phyloP scores from a whole-genome alignment of 352 stramenopile genomes.

The Peronospora farinosa region DNA sequence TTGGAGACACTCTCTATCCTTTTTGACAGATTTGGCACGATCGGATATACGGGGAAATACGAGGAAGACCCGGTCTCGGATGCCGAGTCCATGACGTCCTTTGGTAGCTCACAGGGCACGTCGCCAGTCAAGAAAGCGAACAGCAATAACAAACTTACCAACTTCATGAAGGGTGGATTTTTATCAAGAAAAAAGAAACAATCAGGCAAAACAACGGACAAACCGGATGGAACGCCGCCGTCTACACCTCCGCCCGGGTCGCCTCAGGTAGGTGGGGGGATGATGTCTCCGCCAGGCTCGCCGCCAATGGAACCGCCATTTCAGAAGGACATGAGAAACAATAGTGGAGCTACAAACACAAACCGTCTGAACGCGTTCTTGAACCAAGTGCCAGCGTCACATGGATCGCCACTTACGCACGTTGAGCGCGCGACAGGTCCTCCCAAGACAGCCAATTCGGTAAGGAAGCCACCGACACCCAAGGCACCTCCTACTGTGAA shows the following conservation, averaged over 20 bases:
- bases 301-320: constrained; percentile 20
- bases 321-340: constrained; percentile 33
- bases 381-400: constrained; percentile 58
- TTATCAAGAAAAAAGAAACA: constrained; percentile 64
- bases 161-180: constrained; percentile 79
- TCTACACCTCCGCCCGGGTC: constrained; percentile 55
- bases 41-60: constrained; percentile 47
- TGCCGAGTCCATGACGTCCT: constrained; percentile 55
- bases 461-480: constrained; percentile 18
- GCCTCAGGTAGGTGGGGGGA: constrained; percentile 28
- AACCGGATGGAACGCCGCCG: constrained; percentile 49
- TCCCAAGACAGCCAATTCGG: constrained; percentile 38
- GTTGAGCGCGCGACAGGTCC: constrained; percentile 49
- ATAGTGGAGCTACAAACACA: constrained; percentile 42
- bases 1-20: constrained; percentile 77
- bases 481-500: constrained; percentile 23
- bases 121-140: constrained; percentile 61
- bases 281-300: constrained; percentile 29
- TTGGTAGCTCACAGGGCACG: constrained; percentile 44
- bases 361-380: constrained; percentile 75
- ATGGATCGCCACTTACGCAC: constrained; percentile 53
- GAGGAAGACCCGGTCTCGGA: constrained; percentile 71
- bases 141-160: constrained; percentile 64
- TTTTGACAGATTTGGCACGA: constrained; percentile 72
- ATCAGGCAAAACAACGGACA: constrained; percentile 26